A percentile compares a stretch with the other conserved stretches of the same genome.
Evolutionary conservation across 208 protist species (phyloP).

Genomic region (Wallacemonas collosoma): DNA sequence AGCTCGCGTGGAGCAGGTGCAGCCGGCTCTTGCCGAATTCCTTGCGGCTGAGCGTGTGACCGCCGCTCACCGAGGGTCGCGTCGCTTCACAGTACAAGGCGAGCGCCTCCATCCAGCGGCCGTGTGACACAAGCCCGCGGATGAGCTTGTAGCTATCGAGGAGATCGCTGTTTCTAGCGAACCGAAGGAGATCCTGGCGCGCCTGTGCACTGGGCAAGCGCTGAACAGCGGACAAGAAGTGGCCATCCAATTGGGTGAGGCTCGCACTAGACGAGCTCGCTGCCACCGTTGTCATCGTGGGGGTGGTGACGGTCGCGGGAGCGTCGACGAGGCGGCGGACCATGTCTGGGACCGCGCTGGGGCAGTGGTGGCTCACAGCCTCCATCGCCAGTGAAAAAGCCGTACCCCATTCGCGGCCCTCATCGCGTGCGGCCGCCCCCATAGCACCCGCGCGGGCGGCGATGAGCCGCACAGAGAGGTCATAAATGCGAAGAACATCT

Average conservation of each 20-base stretch:
- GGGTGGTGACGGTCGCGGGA: no score
- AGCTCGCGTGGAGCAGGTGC: slow-evolving; percentile 40
- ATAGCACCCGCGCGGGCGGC: background rate
- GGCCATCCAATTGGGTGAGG: slow-evolving; percentile 51
- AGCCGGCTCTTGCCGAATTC: slow-evolving; percentile 43
- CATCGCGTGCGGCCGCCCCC: background rate
- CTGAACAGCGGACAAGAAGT: slow-evolving; percentile 61
- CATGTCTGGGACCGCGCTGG: slow-evolving; percentile 22
- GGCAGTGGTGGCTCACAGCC: slow-evolving; percentile 24
- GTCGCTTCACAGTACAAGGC: slow-evolving; percentile 37
- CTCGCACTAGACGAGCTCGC: background rate
- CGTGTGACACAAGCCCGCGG: slow-evolving; percentile 48
- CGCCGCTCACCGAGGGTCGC: background rate
- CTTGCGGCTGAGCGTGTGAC: slow-evolving; percentile 23
- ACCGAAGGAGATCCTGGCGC: slow-evolving; percentile 28
- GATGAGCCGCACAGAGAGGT: slow-evolving; percentile 45
- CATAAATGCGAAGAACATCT: slow-evolving; percentile 40
- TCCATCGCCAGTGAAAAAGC: slow-evolving; percentile 61
- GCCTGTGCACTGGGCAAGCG: slow-evolving; percentile 24
- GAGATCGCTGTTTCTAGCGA: slow-evolving; percentile 28
- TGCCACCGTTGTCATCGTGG: background rate
- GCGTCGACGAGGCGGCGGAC: slow-evolving; percentile 22
- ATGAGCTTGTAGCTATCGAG: slow-evolving; percentile 58
- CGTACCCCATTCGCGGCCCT: slow-evolving; percentile 41
- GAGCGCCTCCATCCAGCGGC: slow-evolving; percentile 42